Evolutionary conservation across 1,284 basidiomycete species (phyloP).

Genomic region (Sanguinoderma infundibulare): DNA sequence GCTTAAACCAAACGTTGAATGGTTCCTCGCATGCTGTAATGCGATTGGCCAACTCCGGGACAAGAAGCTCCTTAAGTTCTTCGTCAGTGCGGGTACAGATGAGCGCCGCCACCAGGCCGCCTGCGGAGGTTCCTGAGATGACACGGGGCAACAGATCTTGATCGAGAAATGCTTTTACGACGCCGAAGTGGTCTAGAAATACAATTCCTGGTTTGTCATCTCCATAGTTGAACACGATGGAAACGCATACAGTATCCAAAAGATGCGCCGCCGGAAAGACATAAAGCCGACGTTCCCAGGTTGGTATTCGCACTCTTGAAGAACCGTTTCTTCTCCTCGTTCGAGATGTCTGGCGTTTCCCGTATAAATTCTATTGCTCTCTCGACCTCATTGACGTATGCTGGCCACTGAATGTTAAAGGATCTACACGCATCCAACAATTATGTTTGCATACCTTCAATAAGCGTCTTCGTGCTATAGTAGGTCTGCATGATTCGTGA

Average conservation of each 20-base stretch:
- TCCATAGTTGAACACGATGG: neutral
- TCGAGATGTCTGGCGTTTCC: constrained; percentile 70
- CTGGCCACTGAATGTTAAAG: constrained; percentile 39
- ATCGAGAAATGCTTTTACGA: constrained; percentile 92
- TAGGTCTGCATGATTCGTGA: constrained; percentile 68
- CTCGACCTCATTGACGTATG: constrained; percentile 83
- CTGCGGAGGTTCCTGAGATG: constrained; percentile 92
- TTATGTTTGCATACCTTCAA: constrained; percentile 66
- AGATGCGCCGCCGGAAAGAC: constrained; percentile 91
- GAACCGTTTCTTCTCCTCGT: constrained; percentile 91
- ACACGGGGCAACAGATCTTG: constrained; percentile 88
- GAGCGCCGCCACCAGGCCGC: constrained; percentile 86
- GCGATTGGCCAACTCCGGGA: constrained; percentile 84
- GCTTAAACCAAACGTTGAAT: constrained; percentile 75
- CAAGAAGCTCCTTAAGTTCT: constrained; percentile 80
- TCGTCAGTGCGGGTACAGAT: constrained; percentile 90
- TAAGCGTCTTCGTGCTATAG: constrained; percentile 84
- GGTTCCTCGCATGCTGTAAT: constrained; percentile 93
- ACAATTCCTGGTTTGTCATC: neutral
- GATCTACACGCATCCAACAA: neutral
- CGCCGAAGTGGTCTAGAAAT: constrained; percentile 81
- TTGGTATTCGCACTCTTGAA: constrained; percentile 91
- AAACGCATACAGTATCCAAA: constrained; percentile 85
- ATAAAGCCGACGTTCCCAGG: constrained; percentile 89
- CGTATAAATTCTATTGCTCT: constrained; percentile 77